Base-by-base conservation (phyloP, 768 basidiomycete genomes). In the Lactarius sanguifluus region DNA sequence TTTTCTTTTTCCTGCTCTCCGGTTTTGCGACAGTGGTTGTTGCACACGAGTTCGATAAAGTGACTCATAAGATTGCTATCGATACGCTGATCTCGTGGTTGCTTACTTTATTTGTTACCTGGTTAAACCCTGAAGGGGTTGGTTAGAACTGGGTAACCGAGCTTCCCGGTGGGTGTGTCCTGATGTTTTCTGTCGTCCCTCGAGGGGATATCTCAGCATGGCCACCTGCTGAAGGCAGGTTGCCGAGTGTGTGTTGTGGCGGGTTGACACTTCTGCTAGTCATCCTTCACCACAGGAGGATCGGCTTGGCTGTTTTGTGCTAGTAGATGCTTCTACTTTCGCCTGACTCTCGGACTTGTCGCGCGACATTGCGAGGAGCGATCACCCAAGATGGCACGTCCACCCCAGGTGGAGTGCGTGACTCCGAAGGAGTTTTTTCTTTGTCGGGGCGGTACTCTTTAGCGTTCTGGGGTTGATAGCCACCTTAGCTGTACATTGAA, bases 71-170 rank as follows among this genome's bases (percentile, higher is more conserved):
- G 40, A 30, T 32, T 38, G 54, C 41, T 5, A 18, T 12, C 28
- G 45, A 38, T 8, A n/a, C n/a, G 4, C 52, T 41, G 25, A 30
- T 38, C 30, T 47, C 28, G 8, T 13, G 5, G 13, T 6, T 20
- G 28, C 32, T 60, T 23, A 34, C n/a, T 32, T 6, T 15, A 4
- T 5, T 41, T 23, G 16, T 20, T 16, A 28, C 32, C 47, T 66
- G 36, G 23, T 8, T 54, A 18, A 36, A 30, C 65, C 65, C 65
- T 62, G 30, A 66, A 66, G 65, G 65, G 65, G 57, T 66, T 66
- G 57, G 34, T 18, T 30, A 34, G 20, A 52, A 52, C 5, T 13
- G 47, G 10, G 10, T 50, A 32, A n/a, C n/a, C 4, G 47, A 50
- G 23, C 3, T 32, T 1, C 30, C 12, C 5, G n/a, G 47, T 23